phyloP scores from a whole-genome alignment of 2,329 filamentous ascomycete genomes.

The Cryphonectria nitschkei region DNA sequence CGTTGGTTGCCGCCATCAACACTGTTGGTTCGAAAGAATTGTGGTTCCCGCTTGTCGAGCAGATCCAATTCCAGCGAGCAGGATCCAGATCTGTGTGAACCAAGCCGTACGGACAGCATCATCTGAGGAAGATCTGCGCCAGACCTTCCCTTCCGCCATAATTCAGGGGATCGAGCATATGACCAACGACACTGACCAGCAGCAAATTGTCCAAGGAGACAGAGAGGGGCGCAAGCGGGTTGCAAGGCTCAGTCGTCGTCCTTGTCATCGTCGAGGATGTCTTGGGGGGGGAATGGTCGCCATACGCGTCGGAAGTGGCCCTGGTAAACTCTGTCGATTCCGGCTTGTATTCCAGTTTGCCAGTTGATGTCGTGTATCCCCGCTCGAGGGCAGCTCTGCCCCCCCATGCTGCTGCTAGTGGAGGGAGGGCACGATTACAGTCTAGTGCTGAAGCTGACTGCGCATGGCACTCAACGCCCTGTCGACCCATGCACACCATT shows the following conservation, averaged over 20 bases:
- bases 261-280: conserved; percentile 10
- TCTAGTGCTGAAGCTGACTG: conserved; percentile 25
- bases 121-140: not conserved
- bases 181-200: conserved; percentile 13
- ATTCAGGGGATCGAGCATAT: not conserved
- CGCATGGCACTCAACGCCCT: conserved; percentile 16
- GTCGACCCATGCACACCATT: conserved; percentile 1
- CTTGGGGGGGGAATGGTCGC: conserved; percentile 14
- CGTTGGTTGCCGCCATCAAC: not conserved
- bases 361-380: conserved; percentile 23
- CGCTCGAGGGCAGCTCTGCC: conserved; percentile 14
- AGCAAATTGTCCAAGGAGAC: conserved; percentile 4
- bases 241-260: conserved; percentile 19
- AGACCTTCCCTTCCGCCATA: not conserved
- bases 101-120: conserved; percentile 5
- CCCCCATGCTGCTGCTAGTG: conserved; percentile 22
- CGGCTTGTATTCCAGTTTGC: conserved; percentile 30
- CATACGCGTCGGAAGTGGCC: conserved; percentile 20
- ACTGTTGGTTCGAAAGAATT: conserved; percentile 12
- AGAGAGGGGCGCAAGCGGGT: conserved; percentile 10
- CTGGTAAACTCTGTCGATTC: conserved; percentile 17
- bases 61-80: conserved; percentile 16
- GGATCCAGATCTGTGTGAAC: conserved; percentile 20
- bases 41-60: conserved; percentile 4
- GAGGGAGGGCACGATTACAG: conserved; percentile 22